Conservation (phyloP, 805 yeast species). For the Nakazawaea molendinolei region DNA sequence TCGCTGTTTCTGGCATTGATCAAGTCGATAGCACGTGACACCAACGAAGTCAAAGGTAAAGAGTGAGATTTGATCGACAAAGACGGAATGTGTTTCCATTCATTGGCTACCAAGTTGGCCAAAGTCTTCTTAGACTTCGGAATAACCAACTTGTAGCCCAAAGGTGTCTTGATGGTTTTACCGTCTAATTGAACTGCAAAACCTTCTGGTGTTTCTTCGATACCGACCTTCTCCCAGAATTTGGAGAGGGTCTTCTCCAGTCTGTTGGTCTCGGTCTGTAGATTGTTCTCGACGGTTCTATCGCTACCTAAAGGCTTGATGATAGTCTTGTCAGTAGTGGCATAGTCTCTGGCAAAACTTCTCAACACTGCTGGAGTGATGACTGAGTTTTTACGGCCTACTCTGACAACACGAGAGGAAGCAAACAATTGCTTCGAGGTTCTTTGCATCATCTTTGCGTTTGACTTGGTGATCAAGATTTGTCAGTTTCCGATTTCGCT, state of each 20-base stretch:
- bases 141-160: conserved; percentile 62
- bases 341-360: conserved; percentile 2
- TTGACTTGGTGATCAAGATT: no score
- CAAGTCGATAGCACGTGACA: conserved; percentile 83
- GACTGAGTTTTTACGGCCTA: no score
- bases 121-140: conserved; percentile 54
- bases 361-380: no score
- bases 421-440: no score
- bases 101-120: conserved; percentile 75
- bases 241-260: conserved; percentile 60
- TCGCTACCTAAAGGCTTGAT: not conserved
- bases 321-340: not conserved
- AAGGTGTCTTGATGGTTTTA: conserved; percentile 77
- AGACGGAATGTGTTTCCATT: conserved; percentile 74
- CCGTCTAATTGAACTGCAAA: conserved; percentile 61
- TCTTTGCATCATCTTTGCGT: no score
- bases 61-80: conserved; percentile 67
- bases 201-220: conserved; percentile 24
- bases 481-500: no score
- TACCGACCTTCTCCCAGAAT: conserved; percentile 75
- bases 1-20: conserved; percentile 29
- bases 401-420: no score
- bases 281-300: conserved; percentile 42
- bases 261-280: conserved; percentile 58
- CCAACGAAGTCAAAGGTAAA: conserved; percentile 82